phyloP scores from a whole-genome alignment of 345 rosid genomes.

The Stellera chamaejasme region DNA sequence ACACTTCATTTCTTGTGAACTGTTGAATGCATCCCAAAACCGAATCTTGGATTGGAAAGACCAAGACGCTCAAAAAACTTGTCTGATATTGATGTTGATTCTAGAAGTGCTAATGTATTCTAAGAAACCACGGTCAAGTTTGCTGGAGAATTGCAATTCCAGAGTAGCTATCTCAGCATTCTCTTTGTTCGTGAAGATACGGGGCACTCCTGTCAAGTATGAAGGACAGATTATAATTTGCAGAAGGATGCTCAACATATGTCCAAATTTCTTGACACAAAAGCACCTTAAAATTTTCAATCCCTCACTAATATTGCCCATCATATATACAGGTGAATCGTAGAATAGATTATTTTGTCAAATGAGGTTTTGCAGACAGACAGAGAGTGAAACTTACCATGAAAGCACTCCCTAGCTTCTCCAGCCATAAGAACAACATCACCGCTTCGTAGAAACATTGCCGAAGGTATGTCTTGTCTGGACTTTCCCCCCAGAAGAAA shows the following conservation, averaged over 20 bases:
- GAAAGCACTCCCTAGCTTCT: constrained; percentile 93
- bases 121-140: constrained; percentile 27
- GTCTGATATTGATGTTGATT: constrained; percentile 84
- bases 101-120: constrained; percentile 74
- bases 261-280: neutral
- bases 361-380: neutral
- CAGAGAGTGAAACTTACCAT: constrained; percentile 63
- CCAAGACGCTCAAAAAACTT: constrained; percentile 42
- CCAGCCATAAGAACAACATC: constrained; percentile 91
- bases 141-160: constrained; percentile 35
- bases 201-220: constrained; percentile 59
- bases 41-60: neutral
- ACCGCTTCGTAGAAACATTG: constrained; percentile 94
- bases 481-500: constrained; percentile 89
- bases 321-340: neutral
- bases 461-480: constrained; percentile 64
- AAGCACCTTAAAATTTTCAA: neutral
- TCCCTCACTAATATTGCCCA: neutral
- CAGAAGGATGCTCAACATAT: neutral
- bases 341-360: neutral
- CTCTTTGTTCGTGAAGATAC: constrained; percentile 61
- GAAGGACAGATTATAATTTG: neutral
- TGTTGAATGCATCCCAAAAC: too few relatives aligned
- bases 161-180: constrained; percentile 52
- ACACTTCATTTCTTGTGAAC: too few relatives aligned